Conservation (phyloP, 2,329 filamentous ascomycete genomes). For the Didymella pinodella region DNA sequence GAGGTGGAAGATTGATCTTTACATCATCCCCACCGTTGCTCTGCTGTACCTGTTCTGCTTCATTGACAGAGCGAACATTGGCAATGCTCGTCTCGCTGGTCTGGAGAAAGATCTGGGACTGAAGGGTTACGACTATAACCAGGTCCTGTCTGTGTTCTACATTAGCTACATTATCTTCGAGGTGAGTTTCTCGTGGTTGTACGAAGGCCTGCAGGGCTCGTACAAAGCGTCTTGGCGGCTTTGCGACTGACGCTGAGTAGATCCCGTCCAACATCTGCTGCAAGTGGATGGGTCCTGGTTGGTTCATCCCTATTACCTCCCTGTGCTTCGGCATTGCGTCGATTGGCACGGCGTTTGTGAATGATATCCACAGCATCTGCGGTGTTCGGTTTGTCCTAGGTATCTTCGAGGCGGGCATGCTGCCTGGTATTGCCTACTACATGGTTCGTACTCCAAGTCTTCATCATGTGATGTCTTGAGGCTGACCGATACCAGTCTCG, state of each 20-base stretch:
- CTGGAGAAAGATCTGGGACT: slow-evolving; percentile 69
- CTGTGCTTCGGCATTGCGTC: slow-evolving; percentile 71
- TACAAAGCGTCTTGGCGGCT: not conserved
- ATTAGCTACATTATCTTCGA: slow-evolving; percentile 69
- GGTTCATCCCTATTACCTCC: slow-evolving; percentile 71
- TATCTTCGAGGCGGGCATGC: slow-evolving; percentile 75
- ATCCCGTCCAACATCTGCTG: slow-evolving; percentile 73
- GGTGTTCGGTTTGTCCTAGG: slow-evolving; percentile 72
- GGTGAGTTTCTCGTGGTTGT: slow-evolving; percentile 60
- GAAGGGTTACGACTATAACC: slow-evolving; percentile 72
- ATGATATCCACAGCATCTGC: slow-evolving; percentile 60
- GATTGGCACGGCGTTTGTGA: slow-evolving; percentile 71
- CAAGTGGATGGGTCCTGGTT: slow-evolving; percentile 75
- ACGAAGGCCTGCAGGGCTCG: slow-evolving; percentile 55
- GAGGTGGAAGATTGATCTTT: slow-evolving; percentile 70
- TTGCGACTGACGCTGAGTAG: slow-evolving; percentile 59
- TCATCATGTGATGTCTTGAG: not conserved
- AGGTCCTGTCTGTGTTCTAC: slow-evolving; percentile 73
- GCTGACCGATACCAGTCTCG: slow-evolving; percentile 53
- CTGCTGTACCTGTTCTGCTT: slow-evolving; percentile 76
- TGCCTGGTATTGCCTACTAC: slow-evolving; percentile 74
- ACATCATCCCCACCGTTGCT: slow-evolving; percentile 70
- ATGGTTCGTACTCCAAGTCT: slow-evolving; percentile 43
- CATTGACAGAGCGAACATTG: slow-evolving; percentile 77
- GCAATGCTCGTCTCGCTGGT: slow-evolving; percentile 73